These are phyloP conservation scores for Niveomyces coronatus DNA, from an alignment of 2,329 filamentous ascomycete genomes.

Conservation along the genomic window DNA sequence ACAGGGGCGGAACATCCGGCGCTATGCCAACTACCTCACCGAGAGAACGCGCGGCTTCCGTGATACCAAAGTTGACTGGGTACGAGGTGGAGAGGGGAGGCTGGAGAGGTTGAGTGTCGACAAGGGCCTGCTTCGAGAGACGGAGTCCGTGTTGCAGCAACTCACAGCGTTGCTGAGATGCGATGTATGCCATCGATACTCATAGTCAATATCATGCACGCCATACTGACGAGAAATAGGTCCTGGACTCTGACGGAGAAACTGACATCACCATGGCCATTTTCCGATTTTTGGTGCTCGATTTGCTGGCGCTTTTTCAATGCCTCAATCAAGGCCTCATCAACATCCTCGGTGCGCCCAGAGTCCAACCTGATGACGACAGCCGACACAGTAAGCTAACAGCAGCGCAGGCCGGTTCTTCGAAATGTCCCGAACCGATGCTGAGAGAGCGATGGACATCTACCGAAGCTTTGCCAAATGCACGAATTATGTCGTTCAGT, in stretches of 20 bases:
- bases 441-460: constrained; percentile 80
- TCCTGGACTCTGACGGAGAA: constrained; percentile 78
- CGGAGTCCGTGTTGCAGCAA: constrained; percentile 81
- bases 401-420: constrained; percentile 74
- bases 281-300: constrained; percentile 82
- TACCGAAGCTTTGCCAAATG: constrained; percentile 88
- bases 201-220: constrained; percentile 12
- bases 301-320: constrained; percentile 82
- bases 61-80: constrained; percentile 82
- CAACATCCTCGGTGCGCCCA: constrained; percentile 72
- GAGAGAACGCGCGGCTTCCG: constrained; percentile 74
- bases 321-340: constrained; percentile 96
- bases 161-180: constrained; percentile 79
- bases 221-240: too few species aligned
- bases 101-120: constrained; percentile 81
- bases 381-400: constrained; percentile 10
- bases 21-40: constrained; percentile 80
- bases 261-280: constrained; percentile 96
- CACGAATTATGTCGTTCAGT: constrained; percentile 87
- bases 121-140: constrained; percentile 85
- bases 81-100: constrained; percentile 69
- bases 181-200: constrained; percentile 50
- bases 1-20: constrained; percentile 87
- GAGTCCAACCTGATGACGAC: constrained; percentile 11
- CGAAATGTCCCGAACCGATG: constrained; percentile 92